phyloP scores from a whole-genome alignment of 2,329 filamentous ascomycete species.

The Neocatenulostroma microsporum region DNA sequence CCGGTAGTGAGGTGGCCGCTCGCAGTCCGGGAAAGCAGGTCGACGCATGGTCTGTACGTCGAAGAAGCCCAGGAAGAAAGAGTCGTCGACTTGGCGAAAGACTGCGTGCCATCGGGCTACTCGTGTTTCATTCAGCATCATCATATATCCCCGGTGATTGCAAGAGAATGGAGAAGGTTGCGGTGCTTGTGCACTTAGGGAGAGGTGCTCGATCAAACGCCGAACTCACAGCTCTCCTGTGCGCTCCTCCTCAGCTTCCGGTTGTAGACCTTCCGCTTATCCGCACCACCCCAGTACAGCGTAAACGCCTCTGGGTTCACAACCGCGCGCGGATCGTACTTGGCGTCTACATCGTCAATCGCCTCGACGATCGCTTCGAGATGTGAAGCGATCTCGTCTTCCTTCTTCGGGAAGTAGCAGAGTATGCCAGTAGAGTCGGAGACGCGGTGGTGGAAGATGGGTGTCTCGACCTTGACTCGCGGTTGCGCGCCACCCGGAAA shows the following conservation, averaged over 20 bases:
- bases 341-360: constrained; percentile 79
- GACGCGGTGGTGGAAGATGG: constrained; percentile 82
- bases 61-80: no score
- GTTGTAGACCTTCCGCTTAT: constrained; percentile 78
- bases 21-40: no score
- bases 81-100: no score
- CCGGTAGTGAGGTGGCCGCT: no score
- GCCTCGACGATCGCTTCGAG: constrained; percentile 73
- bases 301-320: constrained; percentile 80
- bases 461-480: constrained; percentile 69
- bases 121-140: no score
- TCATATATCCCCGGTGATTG: no score
- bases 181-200: no score
- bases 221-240: constrained; percentile 44
- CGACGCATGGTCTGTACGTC: no score
- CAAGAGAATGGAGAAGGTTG: no score
- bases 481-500: constrained; percentile 90
- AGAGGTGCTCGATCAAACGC: no score
- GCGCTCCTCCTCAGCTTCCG: constrained; percentile 71
- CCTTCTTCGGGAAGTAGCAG: constrained; percentile 67
- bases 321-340: constrained; percentile 81
- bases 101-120: no score
- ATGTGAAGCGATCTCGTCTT: constrained; percentile 73
- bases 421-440: constrained; percentile 67
- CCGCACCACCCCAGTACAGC: constrained; percentile 73